Base-by-base conservation (phyloP, 192 early-diverging fungal species). In the Gorgonomyces haynaldii region DNA sequence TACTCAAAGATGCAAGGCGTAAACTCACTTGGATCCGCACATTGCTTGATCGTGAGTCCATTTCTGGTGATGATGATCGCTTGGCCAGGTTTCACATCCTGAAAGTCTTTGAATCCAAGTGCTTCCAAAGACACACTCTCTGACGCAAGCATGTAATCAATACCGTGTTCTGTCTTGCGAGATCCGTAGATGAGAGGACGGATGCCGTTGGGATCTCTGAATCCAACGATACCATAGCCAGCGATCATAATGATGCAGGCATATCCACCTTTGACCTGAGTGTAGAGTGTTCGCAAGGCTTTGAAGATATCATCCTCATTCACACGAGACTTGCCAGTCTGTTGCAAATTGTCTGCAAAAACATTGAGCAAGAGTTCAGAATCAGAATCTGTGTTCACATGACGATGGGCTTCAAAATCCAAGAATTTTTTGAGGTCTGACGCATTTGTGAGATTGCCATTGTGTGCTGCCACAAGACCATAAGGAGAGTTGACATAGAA, bases 401-500 rank as follows among this genome's bases (percentile, higher is more conserved):
- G 96, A 40, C 96, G 85, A 70, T 99, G 96, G 25, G 94, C 91
- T 40, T 89, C 84, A 50, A 80, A 69, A 71, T 99, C 96, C 35
- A 99, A 61, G 49, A 87, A 97, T 21, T 76, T 67, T 52, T 81
- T 77, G 50, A 99, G 71, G 52, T 96, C 89, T 23, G 60, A 65
- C 29, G 93, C 84, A 66, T 99, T 99, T 21, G 90, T 92, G 56
- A 99, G 66, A 64, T 97, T 99, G 30, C 96, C 96, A 62, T 99
- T 99, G 57, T 99, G 96, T 22, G 86, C 94, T 56, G 96, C 76
- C 16, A 83, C 88, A 34, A 99, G 81, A 26, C 96, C 96, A 57
- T 99, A 99, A 12, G 96, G 96, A 57, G 83, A 86, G 81, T 99
- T 99, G 58, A 99, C 96, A 60, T 97, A 99, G 62, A 99, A 97